These are phyloP conservation scores for Nigrospora sphaerica DNA, from an alignment of 2,329 filamentous ascomycete genomes.

Conservation along the genomic window DNA sequence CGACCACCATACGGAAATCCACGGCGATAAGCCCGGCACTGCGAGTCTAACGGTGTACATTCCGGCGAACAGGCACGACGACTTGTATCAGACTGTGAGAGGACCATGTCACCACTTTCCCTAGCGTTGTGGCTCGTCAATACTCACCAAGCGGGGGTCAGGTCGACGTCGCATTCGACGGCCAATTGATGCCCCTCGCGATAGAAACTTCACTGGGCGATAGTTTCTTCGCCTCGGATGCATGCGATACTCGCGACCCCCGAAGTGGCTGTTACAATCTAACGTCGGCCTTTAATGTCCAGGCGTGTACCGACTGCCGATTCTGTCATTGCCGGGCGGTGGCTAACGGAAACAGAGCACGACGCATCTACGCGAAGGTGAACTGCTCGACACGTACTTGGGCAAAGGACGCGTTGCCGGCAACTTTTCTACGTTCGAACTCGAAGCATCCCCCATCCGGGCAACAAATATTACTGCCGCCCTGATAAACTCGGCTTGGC, in stretches of 20 bases:
- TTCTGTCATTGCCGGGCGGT: no score
- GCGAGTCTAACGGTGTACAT: not conserved
- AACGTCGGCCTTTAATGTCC: not conserved
- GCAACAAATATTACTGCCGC: not conserved
- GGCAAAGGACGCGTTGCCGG: not conserved
- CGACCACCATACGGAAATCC: no score
- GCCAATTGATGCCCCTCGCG: not conserved
- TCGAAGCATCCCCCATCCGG: not conserved
- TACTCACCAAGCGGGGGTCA: not conserved
- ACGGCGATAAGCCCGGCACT: not conserved
- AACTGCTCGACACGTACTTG: not conserved
- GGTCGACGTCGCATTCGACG: not conserved
- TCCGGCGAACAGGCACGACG: not conserved
- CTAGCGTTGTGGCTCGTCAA: no score
- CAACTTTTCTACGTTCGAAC: not conserved
- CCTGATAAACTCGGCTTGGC: not conserved
- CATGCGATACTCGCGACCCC: not conserved
- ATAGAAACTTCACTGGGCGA: not conserved
- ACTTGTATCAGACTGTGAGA: not conserved
- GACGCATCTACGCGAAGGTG: not conserved
- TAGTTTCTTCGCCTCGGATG: not conserved
- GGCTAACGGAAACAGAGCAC: not conserved
- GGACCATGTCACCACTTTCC: no score
- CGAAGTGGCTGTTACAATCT: slow-evolving; percentile 1
- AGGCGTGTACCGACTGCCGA: not conserved